Conservation (phyloP, 495 filamentous ascomycete species). For the Xylaria acuta region DNA sequence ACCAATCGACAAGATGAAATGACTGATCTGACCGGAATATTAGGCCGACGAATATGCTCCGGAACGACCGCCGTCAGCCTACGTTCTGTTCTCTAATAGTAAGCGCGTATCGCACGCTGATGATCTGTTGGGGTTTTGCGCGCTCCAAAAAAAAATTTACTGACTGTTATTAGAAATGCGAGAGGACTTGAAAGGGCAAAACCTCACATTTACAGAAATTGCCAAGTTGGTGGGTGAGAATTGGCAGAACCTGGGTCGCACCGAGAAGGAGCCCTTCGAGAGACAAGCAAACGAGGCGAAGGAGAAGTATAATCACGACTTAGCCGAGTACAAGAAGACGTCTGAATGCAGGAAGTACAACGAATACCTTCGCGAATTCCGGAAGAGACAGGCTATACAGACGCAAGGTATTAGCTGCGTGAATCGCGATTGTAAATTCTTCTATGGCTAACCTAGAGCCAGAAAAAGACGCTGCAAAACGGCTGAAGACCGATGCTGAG, state of each 20-base stretch:
- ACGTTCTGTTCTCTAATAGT: constrained; percentile 86
- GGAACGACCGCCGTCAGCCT: constrained; percentile 77
- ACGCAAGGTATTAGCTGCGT: constrained; percentile 42
- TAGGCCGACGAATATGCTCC: constrained; percentile 79
- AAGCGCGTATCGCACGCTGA: constrained; percentile 42
- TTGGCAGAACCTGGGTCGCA: constrained; percentile 71
- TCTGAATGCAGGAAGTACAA: constrained; percentile 63
- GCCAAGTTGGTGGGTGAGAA: constrained; percentile 81
- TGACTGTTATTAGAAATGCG: constrained; percentile 63
- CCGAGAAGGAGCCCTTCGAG: constrained; percentile 74
- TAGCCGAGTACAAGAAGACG: constrained; percentile 78
- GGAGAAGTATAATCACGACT: constrained; percentile 70
- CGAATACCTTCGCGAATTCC: constrained; percentile 76
- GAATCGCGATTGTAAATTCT: background rate
- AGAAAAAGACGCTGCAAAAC: constrained; percentile 55
- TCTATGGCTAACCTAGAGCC: constrained; percentile 4
- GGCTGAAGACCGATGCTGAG: constrained; percentile 45
- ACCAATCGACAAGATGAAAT: background rate
- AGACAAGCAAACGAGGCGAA: constrained; percentile 70
- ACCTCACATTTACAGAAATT: constrained; percentile 79
- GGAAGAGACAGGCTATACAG: constrained; percentile 63
- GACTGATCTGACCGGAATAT: constrained; percentile 22
- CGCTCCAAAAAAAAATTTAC: background rate
- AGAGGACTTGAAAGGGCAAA: constrained; percentile 73
- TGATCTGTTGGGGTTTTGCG: background rate